phyloP scores from a whole-genome alignment of 1,284 basidiomycete species.

The Boletus albobrunnescens region DNA sequence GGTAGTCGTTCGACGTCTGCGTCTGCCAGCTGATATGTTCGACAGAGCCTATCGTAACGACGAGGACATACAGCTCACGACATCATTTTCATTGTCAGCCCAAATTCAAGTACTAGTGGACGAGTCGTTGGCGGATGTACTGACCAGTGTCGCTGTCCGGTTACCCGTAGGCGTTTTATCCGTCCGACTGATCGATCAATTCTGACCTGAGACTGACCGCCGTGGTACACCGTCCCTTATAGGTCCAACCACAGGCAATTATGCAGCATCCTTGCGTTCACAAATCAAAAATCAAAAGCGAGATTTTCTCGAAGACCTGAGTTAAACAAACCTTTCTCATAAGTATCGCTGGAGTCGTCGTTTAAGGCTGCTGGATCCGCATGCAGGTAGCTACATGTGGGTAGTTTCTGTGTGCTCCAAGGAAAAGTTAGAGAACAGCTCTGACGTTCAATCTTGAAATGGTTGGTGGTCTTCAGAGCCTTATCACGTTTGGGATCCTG shows the following conservation, averaged over 20 bases:
- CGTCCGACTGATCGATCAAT: background rate
- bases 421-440: background rate
- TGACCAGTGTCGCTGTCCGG: constrained; percentile 48
- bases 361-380: background rate
- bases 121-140: constrained; percentile 43
- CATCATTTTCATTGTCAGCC: constrained; percentile 49
- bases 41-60: background rate
- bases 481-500: background rate
- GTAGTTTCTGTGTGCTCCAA: background rate
- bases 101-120: constrained; percentile 54
- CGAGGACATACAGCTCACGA: constrained; percentile 44
- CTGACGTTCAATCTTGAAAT: background rate
- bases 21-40: constrained; percentile 8
- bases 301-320: constrained; percentile 1
- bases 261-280: background rate
- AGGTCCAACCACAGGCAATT: background rate
- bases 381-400: constrained; percentile 7
- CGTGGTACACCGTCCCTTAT: constrained; percentile 7
- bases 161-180: constrained; percentile 36
- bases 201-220: background rate
- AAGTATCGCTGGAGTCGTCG: background rate
- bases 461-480: background rate
- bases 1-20: constrained; percentile 20
- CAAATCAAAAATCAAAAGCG: background rate
- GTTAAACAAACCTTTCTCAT: constrained; percentile 11